Percentiles rank a stretch among this genome's conserved stretches.
Conservation (phyloP, 2,329 filamentous ascomycete species). For the Monosporascus sp. region DNA sequence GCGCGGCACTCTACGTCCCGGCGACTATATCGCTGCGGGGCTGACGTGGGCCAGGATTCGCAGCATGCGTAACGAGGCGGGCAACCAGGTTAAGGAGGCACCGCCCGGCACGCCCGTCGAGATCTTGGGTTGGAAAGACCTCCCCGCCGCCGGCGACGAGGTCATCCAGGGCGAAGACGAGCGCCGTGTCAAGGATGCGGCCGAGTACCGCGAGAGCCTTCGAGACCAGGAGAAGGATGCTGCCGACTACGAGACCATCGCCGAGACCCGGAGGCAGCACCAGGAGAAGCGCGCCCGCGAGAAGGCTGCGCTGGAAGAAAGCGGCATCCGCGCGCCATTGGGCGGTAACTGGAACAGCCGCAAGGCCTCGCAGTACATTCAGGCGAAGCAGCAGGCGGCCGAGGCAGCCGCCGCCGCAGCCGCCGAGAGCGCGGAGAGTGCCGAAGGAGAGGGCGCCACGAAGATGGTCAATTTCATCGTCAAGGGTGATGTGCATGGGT, state of each 20-base stretch:
- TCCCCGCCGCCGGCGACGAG: constrained; percentile 78
- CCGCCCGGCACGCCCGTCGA: constrained; percentile 87
- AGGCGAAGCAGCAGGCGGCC: background rate
- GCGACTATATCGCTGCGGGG: constrained; percentile 83
- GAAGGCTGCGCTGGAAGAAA: constrained; percentile 36
- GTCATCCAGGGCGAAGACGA: constrained; percentile 80
- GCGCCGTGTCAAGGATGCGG: constrained; percentile 69
- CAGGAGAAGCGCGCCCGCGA: constrained; percentile 59
- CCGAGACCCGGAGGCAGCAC: constrained; percentile 53
- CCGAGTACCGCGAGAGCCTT: constrained; percentile 70
- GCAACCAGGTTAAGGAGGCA: constrained; percentile 64
- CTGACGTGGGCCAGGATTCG: constrained; percentile 85
- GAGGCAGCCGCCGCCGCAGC: constrained; percentile 23
- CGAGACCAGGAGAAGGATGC: constrained; percentile 68
- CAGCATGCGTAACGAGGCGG: constrained; percentile 78
- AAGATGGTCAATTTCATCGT: constrained; percentile 73
- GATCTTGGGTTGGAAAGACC: constrained; percentile 86
- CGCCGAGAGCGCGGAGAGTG: constrained; percentile 27
- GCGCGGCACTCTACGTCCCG: constrained; percentile 74
- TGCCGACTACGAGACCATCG: constrained; percentile 71
- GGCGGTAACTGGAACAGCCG: constrained; percentile 17
- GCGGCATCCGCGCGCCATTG: constrained; percentile 1
- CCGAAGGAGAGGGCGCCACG: constrained; percentile 35
- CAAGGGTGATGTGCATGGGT: constrained; percentile 90
- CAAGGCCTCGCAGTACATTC: constrained; percentile 9